These are phyloP conservation scores for Colletotrichum higginsianum DNA, from an alignment of 2,329 filamentous ascomycete genomes.

Conservation along the genomic window DNA sequence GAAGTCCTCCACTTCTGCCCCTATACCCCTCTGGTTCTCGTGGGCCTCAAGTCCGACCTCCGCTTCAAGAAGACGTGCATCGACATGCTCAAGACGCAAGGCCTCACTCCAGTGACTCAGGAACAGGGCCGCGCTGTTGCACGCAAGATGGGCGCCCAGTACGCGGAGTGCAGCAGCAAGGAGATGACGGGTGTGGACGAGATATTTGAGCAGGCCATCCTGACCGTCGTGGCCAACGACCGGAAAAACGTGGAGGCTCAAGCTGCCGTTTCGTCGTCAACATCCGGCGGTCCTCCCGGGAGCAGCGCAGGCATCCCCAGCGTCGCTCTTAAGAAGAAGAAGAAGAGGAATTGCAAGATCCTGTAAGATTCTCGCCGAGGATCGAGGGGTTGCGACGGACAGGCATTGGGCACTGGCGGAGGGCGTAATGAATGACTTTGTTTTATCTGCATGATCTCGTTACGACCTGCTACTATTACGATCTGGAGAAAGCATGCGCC, in stretches of 20 bases:
- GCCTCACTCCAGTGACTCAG: conserved; percentile 92
- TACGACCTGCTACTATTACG: conserved; percentile 50
- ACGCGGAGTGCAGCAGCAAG: conserved; percentile 99
- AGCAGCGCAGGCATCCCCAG: conserved; percentile 56
- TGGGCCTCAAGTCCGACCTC: conserved; percentile 97
- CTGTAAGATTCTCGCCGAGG: conserved; percentile 66
- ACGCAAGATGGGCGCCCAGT: conserved; percentile 92
- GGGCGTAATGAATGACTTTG: conserved; percentile 44
- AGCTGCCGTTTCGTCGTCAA: conserved; percentile 55
- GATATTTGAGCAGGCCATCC: conserved; percentile 93
- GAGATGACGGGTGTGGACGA: conserved; percentile 97
- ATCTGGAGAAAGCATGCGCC: conserved; percentile 43
- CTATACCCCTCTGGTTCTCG: conserved; percentile 94
- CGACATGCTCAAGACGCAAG: conserved; percentile 98
- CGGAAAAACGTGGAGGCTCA: conserved; percentile 72
- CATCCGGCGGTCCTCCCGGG: conserved; percentile 52
- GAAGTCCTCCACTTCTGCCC: conserved; percentile 99
- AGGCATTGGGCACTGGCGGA: conserved; percentile 35
- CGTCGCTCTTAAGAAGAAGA: conserved; percentile 77
- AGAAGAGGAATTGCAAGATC: conserved; percentile 87
- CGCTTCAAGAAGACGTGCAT: conserved; percentile 97
- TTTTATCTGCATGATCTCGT: conserved; percentile 49
- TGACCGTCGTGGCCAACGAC: conserved; percentile 89
- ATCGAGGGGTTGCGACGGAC: conserved; percentile 33
- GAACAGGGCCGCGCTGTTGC: conserved; percentile 92